These are phyloP conservation scores for Senna siamea DNA, from an alignment of 306 rosid species.

Conservation along the genomic window DNA sequence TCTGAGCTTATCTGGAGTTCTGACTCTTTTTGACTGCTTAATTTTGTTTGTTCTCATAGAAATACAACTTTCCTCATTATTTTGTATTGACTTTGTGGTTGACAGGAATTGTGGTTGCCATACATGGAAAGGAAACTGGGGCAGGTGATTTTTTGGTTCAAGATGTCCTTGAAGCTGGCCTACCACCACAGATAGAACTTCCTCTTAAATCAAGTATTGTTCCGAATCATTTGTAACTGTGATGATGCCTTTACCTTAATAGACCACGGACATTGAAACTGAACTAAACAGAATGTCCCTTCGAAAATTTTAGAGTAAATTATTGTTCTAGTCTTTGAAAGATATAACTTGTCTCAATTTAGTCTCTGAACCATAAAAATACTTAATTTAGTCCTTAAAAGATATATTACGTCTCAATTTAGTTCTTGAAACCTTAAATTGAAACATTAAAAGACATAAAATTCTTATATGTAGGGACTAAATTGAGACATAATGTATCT, in stretches of 20 bases:
- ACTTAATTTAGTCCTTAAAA: no score
- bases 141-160: constrained; percentile 79
- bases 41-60: constrained; percentile 16
- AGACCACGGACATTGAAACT: not conserved
- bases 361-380: no score
- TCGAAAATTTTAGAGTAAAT: no score
- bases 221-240: constrained; percentile 32
- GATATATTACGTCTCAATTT: no score
- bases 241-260: constrained; percentile 26
- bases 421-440: no score
- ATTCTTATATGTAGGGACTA: no score
- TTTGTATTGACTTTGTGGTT: constrained; percentile 40
- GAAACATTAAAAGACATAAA: no score
- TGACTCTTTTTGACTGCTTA: constrained; percentile 21
- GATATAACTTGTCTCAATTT: no score
- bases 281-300: constrained; percentile 5
- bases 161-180: constrained; percentile 91
- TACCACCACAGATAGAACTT: constrained; percentile 80
- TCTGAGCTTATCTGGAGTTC: constrained; percentile 26
- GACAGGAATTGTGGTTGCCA: constrained; percentile 75
- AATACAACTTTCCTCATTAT: constrained; percentile 32
- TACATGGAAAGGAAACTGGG: constrained; percentile 76
- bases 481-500: no score
- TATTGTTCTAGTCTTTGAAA: no score
- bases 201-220: constrained; percentile 72